Percentiles rank a stretch among this genome's conserved stretches.
Evolutionary conservation across 2,329 filamentous ascomycete genomes (phyloP).

Genomic region (Calonectria henricotiae): DNA sequence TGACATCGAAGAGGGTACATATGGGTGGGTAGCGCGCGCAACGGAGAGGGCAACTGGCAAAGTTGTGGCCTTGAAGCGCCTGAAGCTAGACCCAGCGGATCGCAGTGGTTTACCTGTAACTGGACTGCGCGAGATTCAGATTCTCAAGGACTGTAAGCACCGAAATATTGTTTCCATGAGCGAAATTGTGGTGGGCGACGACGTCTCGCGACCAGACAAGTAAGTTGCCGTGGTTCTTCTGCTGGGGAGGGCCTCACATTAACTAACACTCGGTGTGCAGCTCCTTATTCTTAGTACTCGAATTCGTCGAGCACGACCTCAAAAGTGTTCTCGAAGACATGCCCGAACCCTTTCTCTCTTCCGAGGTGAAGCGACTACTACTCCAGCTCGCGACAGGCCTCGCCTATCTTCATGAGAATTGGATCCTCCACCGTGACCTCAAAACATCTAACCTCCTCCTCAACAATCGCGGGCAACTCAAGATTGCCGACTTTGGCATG

Average conservation of each 20-base stretch:
- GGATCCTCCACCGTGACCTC: constrained; percentile 94
- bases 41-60: constrained; percentile 81
- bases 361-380: constrained; percentile 92
- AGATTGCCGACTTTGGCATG: constrained; percentile 99
- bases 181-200: constrained; percentile 87
- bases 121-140: constrained; percentile 93
- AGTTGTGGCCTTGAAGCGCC: constrained; percentile 92
- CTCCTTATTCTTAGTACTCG: constrained; percentile 91
- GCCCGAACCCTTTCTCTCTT: constrained; percentile 92
- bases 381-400: constrained; percentile 86
- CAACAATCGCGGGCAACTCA: constrained; percentile 94
- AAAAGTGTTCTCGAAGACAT: constrained; percentile 95
- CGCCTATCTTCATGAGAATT: constrained; percentile 88
- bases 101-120: constrained; percentile 87
- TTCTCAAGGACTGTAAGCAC: constrained; percentile 85
- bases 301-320: constrained; percentile 97
- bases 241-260: constrained; percentile 6
- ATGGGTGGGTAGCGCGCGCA: constrained; percentile 93
- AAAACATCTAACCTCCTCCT: constrained; percentile 96
- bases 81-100: constrained; percentile 90
- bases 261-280: constrained; percentile 61
- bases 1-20: constrained; percentile 97
- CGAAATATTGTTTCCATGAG: constrained; percentile 85
- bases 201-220: constrained; percentile 70
- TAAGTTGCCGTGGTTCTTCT: constrained; percentile 51